Evolutionary conservation across 2,329 filamentous ascomycete species (phyloP), one percentile per base, ranked within the genome.

Genomic region (Cadophora malorum): DNA sequence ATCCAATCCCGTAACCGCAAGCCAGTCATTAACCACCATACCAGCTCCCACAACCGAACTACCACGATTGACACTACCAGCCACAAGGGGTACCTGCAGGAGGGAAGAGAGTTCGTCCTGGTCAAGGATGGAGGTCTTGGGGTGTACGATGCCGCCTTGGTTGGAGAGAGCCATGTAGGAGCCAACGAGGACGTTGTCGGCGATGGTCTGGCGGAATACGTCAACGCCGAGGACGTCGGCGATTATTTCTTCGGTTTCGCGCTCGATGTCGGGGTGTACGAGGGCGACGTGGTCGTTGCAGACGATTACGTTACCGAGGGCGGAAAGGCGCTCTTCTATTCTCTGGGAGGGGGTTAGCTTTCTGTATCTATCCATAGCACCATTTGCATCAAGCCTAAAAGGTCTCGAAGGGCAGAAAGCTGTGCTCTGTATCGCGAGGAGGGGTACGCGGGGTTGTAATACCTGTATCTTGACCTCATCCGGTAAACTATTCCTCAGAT

Each of bases 191-290:
- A 99, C 96, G 79, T 98, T 97, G 82, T 97, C 94, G 76, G 95
- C 94, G 69, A 99, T 91, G 58, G 96, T 98, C 84, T 99, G 96
- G 71, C 93, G 85, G 83, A 96, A 96, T 12, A 96, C 92, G 80
- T 96, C 92, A 67, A 96, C 92, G 71, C 92, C 92, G 23, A 96
- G 84, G 68, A 97, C 93, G 79, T 99, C 96, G 76, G 96, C 93
- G 78, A 99, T 94, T 75, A 99, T 97, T 84, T 99, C 96, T 82
- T 99, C 96, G 19, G 94, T 97, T 84, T 99, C 96, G 70, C 95
- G 91, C 85, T 98, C 96, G 69, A 99, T 85, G 78, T 99, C 96
- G 12, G 96, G 96, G 80, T 99, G 96, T 70, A 98, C 90, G 55
- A 99, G 90, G 63, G 96, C 96, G 74, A 98, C 96, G 81, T 97